Conservation (phyloP, 257 asterid species). For the Gentiana dahurica region DNA sequence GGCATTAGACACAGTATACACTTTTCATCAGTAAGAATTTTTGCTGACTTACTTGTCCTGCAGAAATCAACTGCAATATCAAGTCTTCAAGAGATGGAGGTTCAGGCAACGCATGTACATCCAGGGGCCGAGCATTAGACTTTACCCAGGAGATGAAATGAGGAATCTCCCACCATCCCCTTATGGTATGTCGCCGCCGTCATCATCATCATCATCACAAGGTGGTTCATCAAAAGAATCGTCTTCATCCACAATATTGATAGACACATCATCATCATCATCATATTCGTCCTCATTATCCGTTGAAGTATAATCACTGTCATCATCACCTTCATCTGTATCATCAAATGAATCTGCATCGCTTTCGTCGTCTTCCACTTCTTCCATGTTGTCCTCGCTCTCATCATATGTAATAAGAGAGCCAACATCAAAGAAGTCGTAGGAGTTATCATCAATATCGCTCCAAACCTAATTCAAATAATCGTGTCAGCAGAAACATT, state of each 20-base stretch:
- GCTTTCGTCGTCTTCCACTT: background rate
- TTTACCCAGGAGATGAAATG: too few species aligned
- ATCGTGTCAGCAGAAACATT: conserved; percentile 20
- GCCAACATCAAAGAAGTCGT: conserved; percentile 10
- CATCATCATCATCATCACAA: conserved; percentile 5
- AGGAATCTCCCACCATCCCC: too few species aligned
- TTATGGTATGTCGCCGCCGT: background rate
- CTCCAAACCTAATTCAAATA: conserved; percentile 31
- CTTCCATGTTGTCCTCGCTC: conserved; percentile 9
- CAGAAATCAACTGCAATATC: too few species aligned
- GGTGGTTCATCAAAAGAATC: conserved; percentile 1
- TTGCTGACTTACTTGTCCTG: too few species aligned
- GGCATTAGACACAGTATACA: too few species aligned
- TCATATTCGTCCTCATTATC: conserved; percentile 12
- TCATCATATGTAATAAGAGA: background rate
- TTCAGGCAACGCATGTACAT: too few species aligned
- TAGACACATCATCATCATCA: conserved; percentile 11
- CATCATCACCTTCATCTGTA: conserved; percentile 6
- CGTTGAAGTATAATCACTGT: conserved; percentile 1
- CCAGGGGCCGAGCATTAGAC: too few species aligned
- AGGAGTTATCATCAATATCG: conserved; percentile 22
- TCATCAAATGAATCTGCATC: conserved; percentile 7
- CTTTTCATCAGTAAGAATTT: too few species aligned
- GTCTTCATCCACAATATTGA: conserved; percentile 8
- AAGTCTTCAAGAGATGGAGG: too few species aligned